A percentile compares a stretch with the other conserved stretches of the same genome.
Evolutionary conservation across 139 green algal species (phyloP).

Genomic region (Raphidocelis subcapitata): DNA sequence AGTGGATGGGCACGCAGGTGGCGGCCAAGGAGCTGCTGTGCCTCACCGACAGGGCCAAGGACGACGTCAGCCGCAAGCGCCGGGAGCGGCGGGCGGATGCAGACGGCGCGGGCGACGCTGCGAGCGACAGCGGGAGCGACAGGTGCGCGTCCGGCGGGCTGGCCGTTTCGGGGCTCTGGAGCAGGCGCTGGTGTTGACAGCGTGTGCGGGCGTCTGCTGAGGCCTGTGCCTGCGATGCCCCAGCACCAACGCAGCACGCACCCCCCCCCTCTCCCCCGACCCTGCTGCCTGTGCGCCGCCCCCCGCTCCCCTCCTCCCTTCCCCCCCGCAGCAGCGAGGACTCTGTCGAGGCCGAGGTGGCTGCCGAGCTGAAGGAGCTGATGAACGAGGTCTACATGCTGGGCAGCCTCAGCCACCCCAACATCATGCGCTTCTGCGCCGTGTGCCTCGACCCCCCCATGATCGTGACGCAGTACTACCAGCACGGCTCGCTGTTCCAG

Average conservation of each 20-base stretch:
- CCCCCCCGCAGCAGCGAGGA: slow-evolving; percentile 8
- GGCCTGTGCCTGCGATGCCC: no score
- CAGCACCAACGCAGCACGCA: no score
- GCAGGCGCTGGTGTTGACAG: no score
- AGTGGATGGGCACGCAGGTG: slow-evolving; percentile 55
- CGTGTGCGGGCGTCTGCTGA: no score
- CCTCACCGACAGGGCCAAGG: slow-evolving; percentile 17
- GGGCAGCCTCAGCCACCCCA: slow-evolving; percentile 39
- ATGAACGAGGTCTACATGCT: slow-evolving; percentile 46
- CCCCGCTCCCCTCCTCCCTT: background rate
- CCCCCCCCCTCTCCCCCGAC: no score
- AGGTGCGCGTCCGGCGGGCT: background rate
- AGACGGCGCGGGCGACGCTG: background rate
- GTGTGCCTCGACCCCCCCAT: slow-evolving; percentile 57
- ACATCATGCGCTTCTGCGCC: slow-evolving; percentile 61
- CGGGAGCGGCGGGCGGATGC: background rate
- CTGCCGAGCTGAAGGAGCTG: slow-evolving; percentile 25
- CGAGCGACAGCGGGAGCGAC: background rate
- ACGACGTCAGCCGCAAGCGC: slow-evolving; percentile 4
- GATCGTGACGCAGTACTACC: slow-evolving; percentile 68
- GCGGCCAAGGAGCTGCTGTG: slow-evolving; percentile 58
- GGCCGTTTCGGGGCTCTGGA: no score
- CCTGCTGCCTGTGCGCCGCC: no score
- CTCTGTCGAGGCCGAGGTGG: slow-evolving; percentile 26
- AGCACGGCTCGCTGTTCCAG: slow-evolving; percentile 61